phyloP scores from a whole-genome alignment of 163 green algal species.

The Volvox carteri region DNA sequence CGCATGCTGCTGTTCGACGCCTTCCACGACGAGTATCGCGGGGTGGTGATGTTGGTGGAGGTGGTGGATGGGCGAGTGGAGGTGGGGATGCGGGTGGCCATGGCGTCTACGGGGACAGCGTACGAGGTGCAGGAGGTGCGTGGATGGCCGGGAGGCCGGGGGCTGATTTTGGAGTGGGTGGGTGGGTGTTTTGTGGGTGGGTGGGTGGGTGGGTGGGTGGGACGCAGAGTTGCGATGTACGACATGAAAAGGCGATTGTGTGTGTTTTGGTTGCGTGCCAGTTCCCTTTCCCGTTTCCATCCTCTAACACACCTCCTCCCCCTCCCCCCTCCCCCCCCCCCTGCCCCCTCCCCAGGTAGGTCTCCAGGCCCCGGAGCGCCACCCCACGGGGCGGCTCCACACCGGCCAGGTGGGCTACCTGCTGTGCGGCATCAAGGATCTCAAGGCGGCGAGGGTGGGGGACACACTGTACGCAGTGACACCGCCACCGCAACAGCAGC shows the following conservation, averaged over 20 bases:
- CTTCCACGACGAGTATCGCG: constrained; percentile 87
- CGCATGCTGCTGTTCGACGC: constrained; percentile 92
- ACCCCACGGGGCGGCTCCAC: constrained; percentile 78
- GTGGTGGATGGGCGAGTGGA: constrained; percentile 74
- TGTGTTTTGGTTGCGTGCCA: no score
- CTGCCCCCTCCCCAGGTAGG: constrained; percentile 40
- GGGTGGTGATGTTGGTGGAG: constrained; percentile 70
- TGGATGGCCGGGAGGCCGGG: background rate
- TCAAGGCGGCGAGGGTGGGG: constrained; percentile 85
- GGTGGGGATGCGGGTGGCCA: constrained; percentile 66
- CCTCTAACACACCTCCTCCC: background rate
- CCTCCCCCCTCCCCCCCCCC: background rate
- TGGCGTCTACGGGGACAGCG: constrained; percentile 46
- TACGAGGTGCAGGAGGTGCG: constrained; percentile 79
- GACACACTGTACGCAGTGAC: constrained; percentile 85
- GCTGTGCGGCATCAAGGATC: constrained; percentile 86
- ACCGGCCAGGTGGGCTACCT: constrained; percentile 95
- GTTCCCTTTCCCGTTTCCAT: no score
- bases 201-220: no score
- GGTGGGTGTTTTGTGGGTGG: no score
- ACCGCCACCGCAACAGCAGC: constrained; percentile 52
- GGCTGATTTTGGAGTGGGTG: no score
- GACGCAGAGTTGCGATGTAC: no score
- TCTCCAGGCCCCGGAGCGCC: constrained; percentile 78
- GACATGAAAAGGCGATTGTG: no score